Evolutionary conservation across 768 basidiomycete species (phyloP).

Genomic region (Russula emetica): DNA sequence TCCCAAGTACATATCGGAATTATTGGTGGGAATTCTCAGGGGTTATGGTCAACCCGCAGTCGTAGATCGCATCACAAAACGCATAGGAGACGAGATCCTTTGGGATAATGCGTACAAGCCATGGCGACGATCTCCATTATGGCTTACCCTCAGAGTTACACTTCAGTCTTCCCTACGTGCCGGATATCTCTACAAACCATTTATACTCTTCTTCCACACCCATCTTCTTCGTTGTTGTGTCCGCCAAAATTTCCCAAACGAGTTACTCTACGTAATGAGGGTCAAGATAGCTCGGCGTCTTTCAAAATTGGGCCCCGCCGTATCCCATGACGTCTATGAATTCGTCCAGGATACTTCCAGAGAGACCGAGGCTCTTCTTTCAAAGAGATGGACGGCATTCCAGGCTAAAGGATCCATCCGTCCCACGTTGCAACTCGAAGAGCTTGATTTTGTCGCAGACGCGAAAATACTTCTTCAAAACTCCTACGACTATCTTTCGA

Average conservation of each 20-base stretch:
- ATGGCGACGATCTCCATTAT: slow-evolving; percentile 50
- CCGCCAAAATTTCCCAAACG: slow-evolving; percentile 30
- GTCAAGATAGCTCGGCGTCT: slow-evolving; percentile 31
- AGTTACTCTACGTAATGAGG: slow-evolving; percentile 34
- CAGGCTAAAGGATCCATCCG: background rate
- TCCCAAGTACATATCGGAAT: slow-evolving; percentile 47
- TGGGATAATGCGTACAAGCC: slow-evolving; percentile 39
- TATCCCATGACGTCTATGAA: slow-evolving; percentile 10
- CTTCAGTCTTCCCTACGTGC: slow-evolving; percentile 34
- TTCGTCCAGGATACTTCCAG: background rate
- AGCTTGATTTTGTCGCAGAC: slow-evolving; percentile 3
- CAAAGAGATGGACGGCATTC: slow-evolving; percentile 6
- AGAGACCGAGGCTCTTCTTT: slow-evolving; percentile 3
- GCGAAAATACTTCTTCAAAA: slow-evolving; percentile 2
- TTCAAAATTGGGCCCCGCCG: slow-evolving; percentile 17
- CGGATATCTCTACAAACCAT: slow-evolving; percentile 41
- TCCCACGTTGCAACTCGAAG: background rate
- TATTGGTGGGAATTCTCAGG: slow-evolving; percentile 46
- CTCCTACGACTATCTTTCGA: slow-evolving; percentile 6
- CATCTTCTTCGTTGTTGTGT: slow-evolving; percentile 26
- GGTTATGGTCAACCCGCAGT: slow-evolving; percentile 36
- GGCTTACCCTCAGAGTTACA: slow-evolving; percentile 47
- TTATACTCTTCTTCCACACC: slow-evolving; percentile 41
- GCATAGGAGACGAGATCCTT: slow-evolving; percentile 45
- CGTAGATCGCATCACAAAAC: slow-evolving; percentile 38